These are phyloP conservation scores for Steccherinum ochraceum DNA, from an alignment of 768 basidiomycete species.

Conservation along the genomic window DNA sequence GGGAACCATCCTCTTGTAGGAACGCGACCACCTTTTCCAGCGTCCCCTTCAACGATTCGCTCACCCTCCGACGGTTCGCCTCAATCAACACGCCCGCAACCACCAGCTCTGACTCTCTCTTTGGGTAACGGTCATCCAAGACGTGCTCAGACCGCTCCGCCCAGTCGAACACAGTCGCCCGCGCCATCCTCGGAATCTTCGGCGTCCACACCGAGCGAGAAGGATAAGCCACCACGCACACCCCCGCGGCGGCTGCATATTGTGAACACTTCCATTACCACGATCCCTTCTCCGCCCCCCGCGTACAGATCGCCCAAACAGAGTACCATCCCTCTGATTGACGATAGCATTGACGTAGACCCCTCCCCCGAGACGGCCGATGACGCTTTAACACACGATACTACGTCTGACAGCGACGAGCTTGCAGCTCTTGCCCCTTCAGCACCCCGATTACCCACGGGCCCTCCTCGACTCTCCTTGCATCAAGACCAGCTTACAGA, in stretches of 20 bases:
- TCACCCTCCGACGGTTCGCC: neutral
- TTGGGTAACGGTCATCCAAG: too few relatives aligned
- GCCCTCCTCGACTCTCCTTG: constrained; percentile 52
- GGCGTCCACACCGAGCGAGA: constrained; percentile 7
- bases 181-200: neutral
- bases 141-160: too few relatives aligned
- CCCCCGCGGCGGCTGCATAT: constrained; percentile 39
- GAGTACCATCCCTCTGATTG: too few relatives aligned
- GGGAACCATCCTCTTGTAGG: too few relatives aligned
- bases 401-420: neutral
- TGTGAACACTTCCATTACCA: constrained; percentile 29
- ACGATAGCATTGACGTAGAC: too few relatives aligned
- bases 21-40: too few relatives aligned
- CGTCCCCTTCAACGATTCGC: neutral
- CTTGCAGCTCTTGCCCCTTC: neutral
- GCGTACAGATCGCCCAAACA: constrained; percentile 30
- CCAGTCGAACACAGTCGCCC: too few relatives aligned
- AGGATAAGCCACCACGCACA: constrained; percentile 21
- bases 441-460: constrained; percentile 1
- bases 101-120: neutral
- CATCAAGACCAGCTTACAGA: constrained; percentile 37
- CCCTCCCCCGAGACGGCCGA: too few relatives aligned
- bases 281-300: constrained; percentile 37
- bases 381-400: too few relatives aligned
- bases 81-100: neutral